Conservation (phyloP, 805 yeast genomes). For the Metschnikowia kofuensis region DNA sequence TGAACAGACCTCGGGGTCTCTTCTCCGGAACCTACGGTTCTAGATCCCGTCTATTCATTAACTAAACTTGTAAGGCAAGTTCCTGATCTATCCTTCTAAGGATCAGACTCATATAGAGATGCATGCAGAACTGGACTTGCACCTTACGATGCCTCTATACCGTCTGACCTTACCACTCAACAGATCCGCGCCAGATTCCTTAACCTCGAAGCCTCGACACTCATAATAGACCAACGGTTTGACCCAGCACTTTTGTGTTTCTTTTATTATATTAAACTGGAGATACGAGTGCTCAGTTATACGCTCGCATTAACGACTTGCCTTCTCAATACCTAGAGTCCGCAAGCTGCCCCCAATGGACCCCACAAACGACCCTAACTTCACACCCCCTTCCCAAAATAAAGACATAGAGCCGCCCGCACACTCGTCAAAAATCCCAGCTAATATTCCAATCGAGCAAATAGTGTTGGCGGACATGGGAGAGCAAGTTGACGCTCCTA, state of each 20-base stretch:
- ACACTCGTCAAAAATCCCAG: conserved; percentile 67
- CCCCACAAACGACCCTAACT: conserved; percentile 89
- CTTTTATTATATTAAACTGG: too few relatives aligned
- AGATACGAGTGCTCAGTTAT: too few relatives aligned
- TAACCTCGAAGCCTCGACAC: too few relatives aligned
- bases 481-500: conserved; percentile 70
- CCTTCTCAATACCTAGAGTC: background rate
- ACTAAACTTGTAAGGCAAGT: too few relatives aligned
- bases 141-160: too few relatives aligned
- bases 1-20: too few relatives aligned
- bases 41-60: too few relatives aligned
- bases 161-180: too few relatives aligned
- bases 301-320: background rate
- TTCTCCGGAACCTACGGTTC: too few relatives aligned
- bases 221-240: background rate
- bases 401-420: conserved; percentile 62
- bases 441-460: conserved; percentile 73
- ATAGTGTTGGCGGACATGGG: conserved; percentile 66
- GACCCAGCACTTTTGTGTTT: background rate
- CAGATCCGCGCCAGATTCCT: conserved; percentile 1
- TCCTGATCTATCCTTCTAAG: too few relatives aligned
- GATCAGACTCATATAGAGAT: too few relatives aligned
- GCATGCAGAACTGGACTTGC: too few relatives aligned
- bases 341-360: conserved; percentile 53
- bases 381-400: conserved; percentile 76